Base-by-base conservation (phyloP, 2,329 filamentous ascomycete species). In the Claviceps sp. region DNA sequence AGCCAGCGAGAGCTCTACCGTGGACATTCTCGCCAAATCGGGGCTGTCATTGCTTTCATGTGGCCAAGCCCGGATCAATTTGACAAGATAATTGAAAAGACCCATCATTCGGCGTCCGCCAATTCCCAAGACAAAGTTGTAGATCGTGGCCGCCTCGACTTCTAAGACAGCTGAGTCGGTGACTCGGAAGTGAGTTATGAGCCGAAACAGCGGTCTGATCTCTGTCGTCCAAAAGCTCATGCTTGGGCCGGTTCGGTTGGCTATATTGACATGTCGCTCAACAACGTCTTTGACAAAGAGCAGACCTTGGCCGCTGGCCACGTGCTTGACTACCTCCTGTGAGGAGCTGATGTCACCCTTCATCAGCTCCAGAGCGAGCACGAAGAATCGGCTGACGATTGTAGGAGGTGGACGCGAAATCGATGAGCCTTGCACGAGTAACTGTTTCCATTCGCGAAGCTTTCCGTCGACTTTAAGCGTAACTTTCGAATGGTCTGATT, bases 131-230 rank as follows among this genome's bases (percentile, higher is more conserved):
- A 71, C 49, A 46, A 63, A 67, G 40, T 64, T 68, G 54, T 62
- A 67, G 16, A 71, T 60, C 0, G 48, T 51, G 2, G 64, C 61
- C 1, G 70, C 64, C 37, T 70, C 58, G 38, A 66, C 61, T 50
- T 72, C 70, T 14, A 73, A 57, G 0, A 70, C 59, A 11, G 65
- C 63, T 7, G 68, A 72, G 46, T 67, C 63, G 1, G 64, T 53
- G 6, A 70, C 62, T 4, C 59, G 57, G 3, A 58, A 51, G 26
- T 72, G 67, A 1, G 65, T 67, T 13, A 71, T 52, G 6, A 71
- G 45, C 6, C 58, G 53, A 37, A 72, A 67, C 1, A 72, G 56
- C 0, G 65, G 68, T 30, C 54, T 55, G 14, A 69, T 20, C 44
- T 63, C 58, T 5, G 46, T 56, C 1, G 46, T 45, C 62, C 63